phyloP scores from a whole-genome alignment of 1,139 yeast species.

The Hyphopichia pseudoburtonii region DNA sequence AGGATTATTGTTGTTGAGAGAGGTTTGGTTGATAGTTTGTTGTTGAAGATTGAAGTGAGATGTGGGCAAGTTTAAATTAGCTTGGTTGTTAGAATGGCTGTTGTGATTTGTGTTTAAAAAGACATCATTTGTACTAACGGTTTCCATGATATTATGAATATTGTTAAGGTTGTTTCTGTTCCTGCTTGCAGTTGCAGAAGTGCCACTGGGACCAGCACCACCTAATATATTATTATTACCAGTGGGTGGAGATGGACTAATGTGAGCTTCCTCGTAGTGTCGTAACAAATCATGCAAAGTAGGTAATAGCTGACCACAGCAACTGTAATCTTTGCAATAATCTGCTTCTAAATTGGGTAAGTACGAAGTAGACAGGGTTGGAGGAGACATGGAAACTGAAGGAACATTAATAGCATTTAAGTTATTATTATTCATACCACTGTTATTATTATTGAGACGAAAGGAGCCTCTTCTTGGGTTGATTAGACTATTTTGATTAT shows the following conservation, averaged over 20 bases:
- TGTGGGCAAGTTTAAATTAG: slow-evolving; percentile 16
- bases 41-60: slow-evolving; percentile 23
- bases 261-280: slow-evolving; percentile 96
- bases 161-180: slow-evolving; percentile 39
- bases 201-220: slow-evolving; percentile 33
- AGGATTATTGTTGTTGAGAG: slow-evolving; percentile 7
- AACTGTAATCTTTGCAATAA: slow-evolving; percentile 92
- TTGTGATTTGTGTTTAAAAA: slow-evolving; percentile 50
- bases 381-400: slow-evolving; percentile 56
- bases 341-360: slow-evolving; percentile 92
- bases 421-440: no score
- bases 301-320: slow-evolving; percentile 92
- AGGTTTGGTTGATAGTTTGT: slow-evolving; percentile 18
- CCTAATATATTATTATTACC: slow-evolving; percentile 21
- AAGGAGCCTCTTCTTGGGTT: slow-evolving; percentile 47
- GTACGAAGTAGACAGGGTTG: slow-evolving; percentile 66
- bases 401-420: neutral
- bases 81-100: slow-evolving; percentile 7
- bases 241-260: slow-evolving; percentile 65
- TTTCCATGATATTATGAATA: slow-evolving; percentile 58
- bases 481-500: slow-evolving; percentile 30
- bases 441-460: slow-evolving; percentile 21
- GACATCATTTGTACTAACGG: slow-evolving; percentile 87
- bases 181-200: slow-evolving; percentile 33
- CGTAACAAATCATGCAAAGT: slow-evolving; percentile 89